Evolutionary conservation across 2,329 filamentous ascomycete species (phyloP).

Genomic region (Juglanconis juglandina): DNA sequence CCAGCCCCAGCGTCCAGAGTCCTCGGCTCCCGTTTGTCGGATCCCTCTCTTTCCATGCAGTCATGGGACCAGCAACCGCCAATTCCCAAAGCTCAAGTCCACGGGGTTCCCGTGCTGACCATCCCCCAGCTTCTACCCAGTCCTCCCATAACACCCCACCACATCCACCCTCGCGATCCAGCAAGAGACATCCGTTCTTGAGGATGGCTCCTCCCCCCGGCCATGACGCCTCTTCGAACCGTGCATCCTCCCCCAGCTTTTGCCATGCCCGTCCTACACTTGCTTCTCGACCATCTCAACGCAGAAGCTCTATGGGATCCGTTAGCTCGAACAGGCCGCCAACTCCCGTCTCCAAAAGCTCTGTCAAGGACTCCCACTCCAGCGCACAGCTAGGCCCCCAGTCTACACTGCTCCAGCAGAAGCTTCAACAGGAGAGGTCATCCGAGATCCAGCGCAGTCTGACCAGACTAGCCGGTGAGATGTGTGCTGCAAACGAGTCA

Average conservation of each 20-base stretch:
- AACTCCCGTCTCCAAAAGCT: conserved; percentile 40
- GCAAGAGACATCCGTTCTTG: conserved; percentile 40
- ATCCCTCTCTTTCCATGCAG: background rate
- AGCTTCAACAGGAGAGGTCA: conserved; percentile 48
- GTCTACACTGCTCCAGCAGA: conserved; percentile 54
- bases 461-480: conserved; percentile 35
- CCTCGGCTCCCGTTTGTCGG: background rate
- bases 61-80: background rate
- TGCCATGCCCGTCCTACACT: conserved; percentile 34
- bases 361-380: conserved; percentile 33
- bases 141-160: conserved; percentile 21
- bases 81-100: background rate
- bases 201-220: conserved; percentile 39
- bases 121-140: background rate
- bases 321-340: conserved; percentile 32
- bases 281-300: conserved; percentile 32
- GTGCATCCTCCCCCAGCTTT: conserved; percentile 34
- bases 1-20: background rate
- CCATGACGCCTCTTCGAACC: conserved; percentile 40
- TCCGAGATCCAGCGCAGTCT: conserved; percentile 45
- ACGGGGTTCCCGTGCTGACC: background rate
- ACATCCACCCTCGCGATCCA: conserved; percentile 45
- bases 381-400: conserved; percentile 32
- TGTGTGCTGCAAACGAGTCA: conserved; percentile 37
- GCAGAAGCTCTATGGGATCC: conserved; percentile 32